These are phyloP conservation scores for Rauvolfia tetraphylla DNA, from an alignment of 257 asterid species.

Conservation along the genomic window DNA sequence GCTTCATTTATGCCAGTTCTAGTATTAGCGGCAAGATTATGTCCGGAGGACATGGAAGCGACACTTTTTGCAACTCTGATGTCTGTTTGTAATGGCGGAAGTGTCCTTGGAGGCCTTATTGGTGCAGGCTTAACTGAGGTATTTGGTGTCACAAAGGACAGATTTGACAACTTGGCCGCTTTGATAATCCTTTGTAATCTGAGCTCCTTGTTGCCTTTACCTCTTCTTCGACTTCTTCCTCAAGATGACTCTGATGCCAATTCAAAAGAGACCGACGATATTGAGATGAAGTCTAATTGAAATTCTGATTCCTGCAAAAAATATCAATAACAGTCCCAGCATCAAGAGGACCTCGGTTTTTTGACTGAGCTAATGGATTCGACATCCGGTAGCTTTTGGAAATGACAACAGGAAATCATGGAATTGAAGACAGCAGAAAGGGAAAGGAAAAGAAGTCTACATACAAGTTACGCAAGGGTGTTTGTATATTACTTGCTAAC, in stretches of 20 bases:
- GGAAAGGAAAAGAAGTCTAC: not conserved
- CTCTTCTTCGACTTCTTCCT: slow-evolving; percentile 88
- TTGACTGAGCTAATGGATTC: not conserved
- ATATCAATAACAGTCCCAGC: not conserved
- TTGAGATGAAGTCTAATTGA: slow-evolving; percentile 81
- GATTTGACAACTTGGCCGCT: slow-evolving; percentile 59
- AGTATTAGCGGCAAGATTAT: slow-evolving; percentile 89
- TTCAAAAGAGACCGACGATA: slow-evolving; percentile 39
- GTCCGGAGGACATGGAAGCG: slow-evolving; percentile 97
- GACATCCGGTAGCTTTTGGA: not conserved
- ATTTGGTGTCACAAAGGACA: slow-evolving; percentile 83
- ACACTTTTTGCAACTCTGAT: slow-evolving; percentile 94
- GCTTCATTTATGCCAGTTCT: slow-evolving; percentile 98
- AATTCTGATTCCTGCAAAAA: not conserved
- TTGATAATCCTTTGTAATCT: slow-evolving; percentile 91
- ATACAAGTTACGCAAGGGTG: not conserved
- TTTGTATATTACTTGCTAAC: slow-evolving; percentile 6
- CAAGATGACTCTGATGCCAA: slow-evolving; percentile 39
- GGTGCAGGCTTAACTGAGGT: slow-evolving; percentile 90
- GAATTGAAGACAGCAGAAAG: not conserved
- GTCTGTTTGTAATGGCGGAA: slow-evolving; percentile 90
- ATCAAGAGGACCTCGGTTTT: not conserved
- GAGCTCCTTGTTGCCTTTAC: slow-evolving; percentile 85
- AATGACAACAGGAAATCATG: not conserved
- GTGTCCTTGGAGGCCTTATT: slow-evolving; percentile 86